Percentiles rank a stretch among this genome's conserved stretches.
phyloP scores from a whole-genome alignment of 2,329 filamentous ascomycete genomes.

The Curvularia spicifera region DNA sequence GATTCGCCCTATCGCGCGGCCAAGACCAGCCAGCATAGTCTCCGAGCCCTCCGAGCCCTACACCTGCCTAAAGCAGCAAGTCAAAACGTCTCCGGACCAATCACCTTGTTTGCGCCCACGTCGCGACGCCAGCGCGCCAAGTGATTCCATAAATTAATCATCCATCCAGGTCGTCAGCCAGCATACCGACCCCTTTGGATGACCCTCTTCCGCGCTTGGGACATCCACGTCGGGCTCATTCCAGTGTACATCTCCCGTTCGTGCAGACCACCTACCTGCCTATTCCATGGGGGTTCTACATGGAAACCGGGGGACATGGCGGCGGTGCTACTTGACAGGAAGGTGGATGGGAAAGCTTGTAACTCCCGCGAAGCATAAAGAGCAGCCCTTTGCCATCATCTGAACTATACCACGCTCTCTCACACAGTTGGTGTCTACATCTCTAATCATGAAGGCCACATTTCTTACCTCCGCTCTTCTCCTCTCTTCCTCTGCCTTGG shows the following conservation, averaged over 20 bases:
- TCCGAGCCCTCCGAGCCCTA: constrained; percentile 7
- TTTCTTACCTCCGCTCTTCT: constrained; percentile 38
- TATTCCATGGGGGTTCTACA: constrained; percentile 20
- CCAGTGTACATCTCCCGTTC: constrained; percentile 32
- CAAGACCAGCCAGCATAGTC: constrained; percentile 15
- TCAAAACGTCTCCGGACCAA: constrained; percentile 24
- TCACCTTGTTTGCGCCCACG: constrained; percentile 13
- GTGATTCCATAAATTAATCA: constrained; percentile 35
- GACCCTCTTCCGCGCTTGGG: constrained; percentile 31
- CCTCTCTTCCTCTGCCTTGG: constrained; percentile 29
- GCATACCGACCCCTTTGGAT: constrained; percentile 13
- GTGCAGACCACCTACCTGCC: constrained; percentile 34
- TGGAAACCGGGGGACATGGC: constrained; percentile 11
- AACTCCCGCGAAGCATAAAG: constrained; percentile 23
- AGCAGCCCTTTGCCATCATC: constrained; percentile 1
- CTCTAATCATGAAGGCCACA: constrained; percentile 37
- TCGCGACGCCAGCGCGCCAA: constrained; percentile 27
- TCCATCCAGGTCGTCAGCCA: constrained; percentile 27
- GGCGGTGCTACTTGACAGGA: constrained; percentile 27
- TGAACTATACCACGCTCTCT: constrained; percentile 3
- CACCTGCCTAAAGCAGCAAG: constrained; percentile 16
- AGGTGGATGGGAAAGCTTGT: constrained; percentile 21
- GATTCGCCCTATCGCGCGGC: constrained; percentile 19
- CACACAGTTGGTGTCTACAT: constrained; percentile 7
- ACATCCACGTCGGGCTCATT: constrained; percentile 14